Percentiles rank a stretch among this genome's conserved stretches.
These are phyloP conservation scores for Neurospora intermedia DNA, from an alignment of 495 filamentous ascomycete species.

Conservation along the genomic window DNA sequence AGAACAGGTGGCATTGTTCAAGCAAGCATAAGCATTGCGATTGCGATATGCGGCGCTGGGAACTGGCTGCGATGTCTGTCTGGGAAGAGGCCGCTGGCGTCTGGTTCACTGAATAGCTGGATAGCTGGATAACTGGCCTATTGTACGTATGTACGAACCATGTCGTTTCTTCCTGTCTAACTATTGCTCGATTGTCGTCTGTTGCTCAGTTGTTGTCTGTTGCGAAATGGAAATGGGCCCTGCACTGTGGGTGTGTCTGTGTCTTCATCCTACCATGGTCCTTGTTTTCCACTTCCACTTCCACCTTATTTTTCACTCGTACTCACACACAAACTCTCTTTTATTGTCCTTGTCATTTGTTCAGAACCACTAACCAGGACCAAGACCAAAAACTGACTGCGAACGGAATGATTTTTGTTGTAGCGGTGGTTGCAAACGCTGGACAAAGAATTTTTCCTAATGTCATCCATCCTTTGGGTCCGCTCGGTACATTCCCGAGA, in stretches of 20 bases:
- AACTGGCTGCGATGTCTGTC: too few relatives aligned
- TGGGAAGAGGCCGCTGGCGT: not conserved
- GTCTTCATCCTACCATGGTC: not conserved
- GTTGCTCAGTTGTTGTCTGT: not conserved
- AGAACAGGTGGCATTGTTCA: conserved; percentile 15
- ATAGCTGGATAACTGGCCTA: not conserved
- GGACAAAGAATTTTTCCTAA: conserved; percentile 16
- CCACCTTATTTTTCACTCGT: too few relatives aligned
- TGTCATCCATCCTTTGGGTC: conserved; percentile 10
- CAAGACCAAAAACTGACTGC: not conserved
- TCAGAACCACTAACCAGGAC: not conserved
- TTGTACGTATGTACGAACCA: not conserved
- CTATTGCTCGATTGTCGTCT: too few relatives aligned
- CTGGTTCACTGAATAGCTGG: not conserved
- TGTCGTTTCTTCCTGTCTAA: not conserved
- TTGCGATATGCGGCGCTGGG: not conserved
- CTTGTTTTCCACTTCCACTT: not conserved
- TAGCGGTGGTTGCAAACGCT: conserved; percentile 24
- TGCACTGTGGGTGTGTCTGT: not conserved
- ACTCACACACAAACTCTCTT: too few relatives aligned
- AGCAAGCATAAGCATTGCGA: not conserved
- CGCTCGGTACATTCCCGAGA: conserved; percentile 33
- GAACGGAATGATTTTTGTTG: conserved; percentile 16
- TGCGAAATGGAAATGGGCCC: not conserved
- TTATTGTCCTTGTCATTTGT: not conserved